A percentile compares a stretch with the other conserved stretches of the same genome.
These are phyloP conservation scores for Filosporella fistucella DNA, from an alignment of 495 filamentous ascomycete genomes.

Conservation along the genomic window DNA sequence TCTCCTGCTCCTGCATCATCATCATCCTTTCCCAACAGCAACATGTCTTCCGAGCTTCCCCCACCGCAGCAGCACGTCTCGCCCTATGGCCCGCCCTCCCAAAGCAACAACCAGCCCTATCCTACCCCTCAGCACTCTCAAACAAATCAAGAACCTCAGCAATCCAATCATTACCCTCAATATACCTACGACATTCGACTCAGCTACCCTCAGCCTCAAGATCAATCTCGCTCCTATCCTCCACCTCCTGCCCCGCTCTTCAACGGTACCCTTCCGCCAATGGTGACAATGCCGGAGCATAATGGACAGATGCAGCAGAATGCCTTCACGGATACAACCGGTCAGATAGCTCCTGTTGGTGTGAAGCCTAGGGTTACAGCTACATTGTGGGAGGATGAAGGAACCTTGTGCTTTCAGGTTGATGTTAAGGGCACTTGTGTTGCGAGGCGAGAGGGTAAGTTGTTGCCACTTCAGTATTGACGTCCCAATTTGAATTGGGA, in stretches of 20 bases:
- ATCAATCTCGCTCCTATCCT: conserved; percentile 10
- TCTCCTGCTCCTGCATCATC: no score
- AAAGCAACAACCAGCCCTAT: background rate
- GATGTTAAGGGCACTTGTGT: conserved; percentile 96
- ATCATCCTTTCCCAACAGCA: background rate
- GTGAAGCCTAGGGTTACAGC: conserved; percentile 96
- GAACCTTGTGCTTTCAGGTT: conserved; percentile 95
- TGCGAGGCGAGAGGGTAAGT: conserved; percentile 83
- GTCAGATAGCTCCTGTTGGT: conserved; percentile 84
- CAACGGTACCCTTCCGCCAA: conserved; percentile 55
- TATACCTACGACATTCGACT: conserved; percentile 20
- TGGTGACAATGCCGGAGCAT: conserved; percentile 30
- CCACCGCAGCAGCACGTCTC: background rate
- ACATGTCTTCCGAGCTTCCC: background rate
- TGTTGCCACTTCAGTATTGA: background rate
- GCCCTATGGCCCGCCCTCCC: background rate
- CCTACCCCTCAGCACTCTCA: conserved; percentile 8
- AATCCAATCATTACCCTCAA: conserved; percentile 14
- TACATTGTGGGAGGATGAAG: conserved; percentile 97
- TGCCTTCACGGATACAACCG: conserved; percentile 66
- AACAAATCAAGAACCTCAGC: conserved; percentile 8
- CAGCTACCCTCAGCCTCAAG: conserved; percentile 17
- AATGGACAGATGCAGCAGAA: conserved; percentile 46
- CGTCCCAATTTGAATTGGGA: background rate
- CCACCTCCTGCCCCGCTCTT: conserved; percentile 63